These are phyloP conservation scores for Penicillium turbatum DNA, from an alignment of 495 filamentous ascomycete genomes.

Conservation along the genomic window DNA sequence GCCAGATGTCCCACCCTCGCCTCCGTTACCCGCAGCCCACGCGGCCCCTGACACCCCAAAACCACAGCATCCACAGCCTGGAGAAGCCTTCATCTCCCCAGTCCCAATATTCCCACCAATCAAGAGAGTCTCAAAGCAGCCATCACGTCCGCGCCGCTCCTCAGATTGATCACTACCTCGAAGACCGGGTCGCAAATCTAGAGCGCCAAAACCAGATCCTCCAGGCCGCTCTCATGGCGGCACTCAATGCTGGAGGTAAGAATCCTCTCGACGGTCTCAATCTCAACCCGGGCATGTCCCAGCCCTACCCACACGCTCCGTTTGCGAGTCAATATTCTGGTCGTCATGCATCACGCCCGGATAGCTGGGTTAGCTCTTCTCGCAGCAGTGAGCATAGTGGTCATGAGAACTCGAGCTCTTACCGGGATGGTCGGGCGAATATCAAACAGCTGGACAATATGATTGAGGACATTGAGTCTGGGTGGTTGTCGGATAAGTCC, in stretches of 20 bases:
- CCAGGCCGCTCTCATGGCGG: constrained; percentile 42
- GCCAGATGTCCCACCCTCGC: constrained; percentile 1
- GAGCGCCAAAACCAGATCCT: constrained; percentile 46
- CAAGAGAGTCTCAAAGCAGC: constrained; percentile 21
- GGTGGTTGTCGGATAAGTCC: constrained; percentile 37
- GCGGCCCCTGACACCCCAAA: constrained; percentile 27
- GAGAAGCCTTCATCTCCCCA: constrained; percentile 25
- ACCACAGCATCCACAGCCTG: constrained; percentile 14
- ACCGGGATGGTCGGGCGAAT: constrained; percentile 21
- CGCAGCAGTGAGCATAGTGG: constrained; percentile 28
- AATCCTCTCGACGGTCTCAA: constrained; percentile 24
- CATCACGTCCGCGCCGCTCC: constrained; percentile 12
- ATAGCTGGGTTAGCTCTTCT: constrained; percentile 35
- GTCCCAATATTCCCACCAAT: constrained; percentile 22
- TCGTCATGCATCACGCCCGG: constrained; percentile 23
- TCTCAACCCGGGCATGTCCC: constrained; percentile 17
- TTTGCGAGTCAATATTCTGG: constrained; percentile 12
- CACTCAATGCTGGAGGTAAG: constrained; percentile 34
- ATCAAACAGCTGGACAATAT: constrained; percentile 35
- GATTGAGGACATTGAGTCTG: constrained; percentile 38
- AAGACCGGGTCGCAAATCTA: constrained; percentile 38
- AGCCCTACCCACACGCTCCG: constrained; percentile 7
- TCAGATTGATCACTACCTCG: constrained; percentile 21
- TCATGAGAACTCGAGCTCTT: constrained; percentile 15
- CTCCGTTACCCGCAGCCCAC: constrained; percentile 7